Evolutionary conservation across 495 filamentous ascomycete genomes (phyloP).

Genomic region (Trichoderma virens): DNA sequence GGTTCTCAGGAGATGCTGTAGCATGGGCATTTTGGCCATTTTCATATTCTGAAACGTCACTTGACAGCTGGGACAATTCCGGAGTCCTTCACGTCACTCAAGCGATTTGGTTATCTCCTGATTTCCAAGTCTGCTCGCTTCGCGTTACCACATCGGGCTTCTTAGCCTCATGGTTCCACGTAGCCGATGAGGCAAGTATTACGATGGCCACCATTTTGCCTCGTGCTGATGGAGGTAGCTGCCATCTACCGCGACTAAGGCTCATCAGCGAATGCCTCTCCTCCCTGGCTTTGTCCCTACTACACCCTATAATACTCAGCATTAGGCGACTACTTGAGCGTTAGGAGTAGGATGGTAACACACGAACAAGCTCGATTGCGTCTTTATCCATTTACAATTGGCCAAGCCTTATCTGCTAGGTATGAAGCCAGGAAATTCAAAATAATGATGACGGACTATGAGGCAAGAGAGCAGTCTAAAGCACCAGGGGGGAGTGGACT

Average conservation of each 20-base stretch:
- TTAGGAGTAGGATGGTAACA: background rate
- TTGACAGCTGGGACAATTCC: constrained; percentile 4
- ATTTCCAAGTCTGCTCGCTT: constrained; percentile 10
- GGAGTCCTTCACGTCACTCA: background rate
- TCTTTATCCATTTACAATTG: background rate
- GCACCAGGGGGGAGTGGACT: too few relatives aligned
- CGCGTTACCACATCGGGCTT: constrained; percentile 7
- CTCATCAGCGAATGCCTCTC: background rate
- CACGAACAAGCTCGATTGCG: background rate
- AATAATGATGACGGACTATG: too few relatives aligned
- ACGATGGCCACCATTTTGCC: background rate
- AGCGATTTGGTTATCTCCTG: background rate
- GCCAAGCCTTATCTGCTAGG: background rate
- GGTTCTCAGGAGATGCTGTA: background rate
- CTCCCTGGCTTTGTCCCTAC: background rate
- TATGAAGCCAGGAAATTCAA: too few relatives aligned
- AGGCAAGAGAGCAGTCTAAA: too few relatives aligned
- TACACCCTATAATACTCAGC: background rate
- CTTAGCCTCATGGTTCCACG: background rate
- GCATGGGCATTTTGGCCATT: background rate
- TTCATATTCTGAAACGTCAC: background rate
- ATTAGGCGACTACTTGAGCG: background rate
- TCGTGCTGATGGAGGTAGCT: background rate
- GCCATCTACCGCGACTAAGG: background rate
- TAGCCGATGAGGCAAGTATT: constrained; percentile 5